These are phyloP conservation scores for Gliomastix tumulicola DNA, from an alignment of 2,329 filamentous ascomycete genomes.

Conservation along the genomic window DNA sequence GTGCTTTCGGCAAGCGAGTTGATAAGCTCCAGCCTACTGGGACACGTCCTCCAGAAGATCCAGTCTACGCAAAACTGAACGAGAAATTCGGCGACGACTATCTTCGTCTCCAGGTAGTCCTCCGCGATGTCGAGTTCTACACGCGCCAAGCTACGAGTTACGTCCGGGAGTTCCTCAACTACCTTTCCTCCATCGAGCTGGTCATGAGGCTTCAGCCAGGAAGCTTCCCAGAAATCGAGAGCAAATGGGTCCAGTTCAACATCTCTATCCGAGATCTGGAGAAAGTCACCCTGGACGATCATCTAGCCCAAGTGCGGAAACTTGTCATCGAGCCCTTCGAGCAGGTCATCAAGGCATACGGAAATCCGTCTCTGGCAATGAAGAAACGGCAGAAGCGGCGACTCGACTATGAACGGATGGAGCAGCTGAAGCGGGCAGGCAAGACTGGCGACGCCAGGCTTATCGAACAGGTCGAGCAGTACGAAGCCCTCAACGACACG, in stretches of 20 bases:
- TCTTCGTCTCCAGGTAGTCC: slow-evolving; percentile 83
- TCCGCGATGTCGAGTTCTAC: slow-evolving; percentile 91
- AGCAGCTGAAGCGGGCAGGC: slow-evolving; percentile 68
- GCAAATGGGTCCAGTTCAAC: slow-evolving; percentile 90
- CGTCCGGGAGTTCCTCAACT: slow-evolving; percentile 73
- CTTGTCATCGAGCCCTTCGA: slow-evolving; percentile 82
- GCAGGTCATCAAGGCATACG: slow-evolving; percentile 70
- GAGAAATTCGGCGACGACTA: slow-evolving; percentile 91
- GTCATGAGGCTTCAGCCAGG: slow-evolving; percentile 69
- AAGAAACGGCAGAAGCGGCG: slow-evolving; percentile 92
- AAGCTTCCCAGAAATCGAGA: slow-evolving; percentile 76
- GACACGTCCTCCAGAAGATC: slow-evolving; percentile 64
- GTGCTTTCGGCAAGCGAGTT: slow-evolving; percentile 82
- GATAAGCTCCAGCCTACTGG: slow-evolving; percentile 70
- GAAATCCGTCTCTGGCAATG: slow-evolving; percentile 81
- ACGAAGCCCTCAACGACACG: slow-evolving; percentile 84
- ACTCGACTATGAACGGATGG: slow-evolving; percentile 77
- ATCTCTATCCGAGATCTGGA: slow-evolving; percentile 82
- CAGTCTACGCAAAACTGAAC: slow-evolving; percentile 70
- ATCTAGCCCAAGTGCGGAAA: slow-evolving; percentile 63
- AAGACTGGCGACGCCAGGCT: slow-evolving; percentile 86
- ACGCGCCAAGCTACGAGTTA: slow-evolving; percentile 74
- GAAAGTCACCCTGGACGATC: slow-evolving; percentile 69
- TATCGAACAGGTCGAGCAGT: slow-evolving; percentile 77
- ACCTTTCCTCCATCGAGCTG: slow-evolving; percentile 74